These are phyloP conservation scores for Takakia lepidozioides DNA, from an alignment of 225 moss, liverwort and hornwort genomes.

Conservation along the genomic window DNA sequence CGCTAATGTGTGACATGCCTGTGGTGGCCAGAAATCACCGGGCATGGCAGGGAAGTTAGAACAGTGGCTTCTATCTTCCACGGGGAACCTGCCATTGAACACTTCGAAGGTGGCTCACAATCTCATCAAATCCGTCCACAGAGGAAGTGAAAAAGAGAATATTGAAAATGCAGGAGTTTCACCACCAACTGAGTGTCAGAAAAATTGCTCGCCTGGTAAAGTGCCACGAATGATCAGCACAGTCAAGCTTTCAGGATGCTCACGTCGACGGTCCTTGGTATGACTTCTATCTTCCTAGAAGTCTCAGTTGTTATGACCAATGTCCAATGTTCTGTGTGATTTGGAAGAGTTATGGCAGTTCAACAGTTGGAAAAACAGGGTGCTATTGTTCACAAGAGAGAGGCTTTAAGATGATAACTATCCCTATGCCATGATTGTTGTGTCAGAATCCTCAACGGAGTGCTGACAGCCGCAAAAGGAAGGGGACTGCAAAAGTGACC, in stretches of 20 bases:
- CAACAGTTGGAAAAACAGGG: no score
- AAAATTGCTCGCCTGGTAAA: conserved; percentile 11
- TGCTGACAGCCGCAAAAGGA: not conserved
- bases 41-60: conserved; percentile 57
- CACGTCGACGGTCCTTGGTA: conserved; percentile 26
- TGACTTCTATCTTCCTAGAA: not conserved
- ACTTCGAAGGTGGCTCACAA: not conserved
- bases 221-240: conserved; percentile 5
- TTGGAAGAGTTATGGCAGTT: no score
- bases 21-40: conserved; percentile 37
- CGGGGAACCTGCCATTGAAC: conserved; percentile 2
- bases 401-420: not conserved
- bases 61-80: conserved; percentile 34
- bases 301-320: not conserved
- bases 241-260: conserved; percentile 14
- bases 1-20: no score
- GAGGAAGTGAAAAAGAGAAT: conserved; percentile 31
- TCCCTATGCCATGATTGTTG: not conserved
- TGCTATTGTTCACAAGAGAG: no score
- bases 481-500: conserved; percentile 4
- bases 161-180: conserved; percentile 1
- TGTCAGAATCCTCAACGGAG: conserved; percentile 10
- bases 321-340: not conserved
- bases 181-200: conserved; percentile 2
- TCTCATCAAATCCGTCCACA: not conserved